Percentiles rank a stretch among this genome's conserved stretches.
phyloP scores from a whole-genome alignment of 495 filamentous ascomycete genomes.

The Schizothecium vesticola region DNA sequence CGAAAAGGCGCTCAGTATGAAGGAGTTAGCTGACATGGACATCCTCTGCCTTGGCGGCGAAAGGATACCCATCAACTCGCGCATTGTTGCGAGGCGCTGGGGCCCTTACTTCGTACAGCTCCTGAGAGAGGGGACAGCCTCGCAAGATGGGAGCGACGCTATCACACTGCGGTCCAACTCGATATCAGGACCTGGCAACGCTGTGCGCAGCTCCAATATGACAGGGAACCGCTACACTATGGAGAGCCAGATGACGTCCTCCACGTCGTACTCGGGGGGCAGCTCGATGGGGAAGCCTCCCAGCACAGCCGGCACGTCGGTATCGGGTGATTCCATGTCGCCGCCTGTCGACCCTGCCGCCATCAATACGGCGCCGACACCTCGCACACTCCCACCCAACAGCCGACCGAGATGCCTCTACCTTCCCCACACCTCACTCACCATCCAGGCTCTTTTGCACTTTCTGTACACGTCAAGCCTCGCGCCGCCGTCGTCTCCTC shows the following conservation, averaged over 20 bases:
- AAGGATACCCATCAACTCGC: slow-evolving; percentile 87
- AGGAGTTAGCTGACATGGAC: slow-evolving; percentile 96
- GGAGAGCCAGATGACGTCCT: slow-evolving; percentile 51
- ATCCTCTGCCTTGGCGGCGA: slow-evolving; percentile 85
- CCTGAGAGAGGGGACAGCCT: slow-evolving; percentile 65
- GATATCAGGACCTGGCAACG: slow-evolving; percentile 35
- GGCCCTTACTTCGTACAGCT: slow-evolving; percentile 92
- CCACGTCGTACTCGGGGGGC: slow-evolving; percentile 46
- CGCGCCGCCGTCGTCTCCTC: slow-evolving; percentile 62
- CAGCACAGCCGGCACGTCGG: slow-evolving; percentile 31
- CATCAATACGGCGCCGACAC: slow-evolving; percentile 45
- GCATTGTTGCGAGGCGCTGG: slow-evolving; percentile 81
- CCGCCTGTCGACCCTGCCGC: slow-evolving; percentile 33
- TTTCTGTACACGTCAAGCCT: slow-evolving; percentile 90
- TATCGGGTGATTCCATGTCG: slow-evolving; percentile 27
- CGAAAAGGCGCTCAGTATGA: slow-evolving; percentile 66
- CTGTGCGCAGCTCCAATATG: slow-evolving; percentile 69
- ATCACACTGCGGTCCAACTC: slow-evolving; percentile 39
- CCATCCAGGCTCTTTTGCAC: slow-evolving; percentile 79
- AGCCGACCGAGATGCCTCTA: slow-evolving; percentile 81
- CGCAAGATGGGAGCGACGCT: slow-evolving; percentile 49
- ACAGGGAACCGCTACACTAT: slow-evolving; percentile 56
- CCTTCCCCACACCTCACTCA: slow-evolving; percentile 85
- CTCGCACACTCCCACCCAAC: slow-evolving; percentile 56
- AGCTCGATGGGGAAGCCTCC: slow-evolving; percentile 38